These are phyloP conservation scores for Malassezia sp. DNA, from an alignment of 1,284 basidiomycete genomes.

Conservation along the genomic window DNA sequence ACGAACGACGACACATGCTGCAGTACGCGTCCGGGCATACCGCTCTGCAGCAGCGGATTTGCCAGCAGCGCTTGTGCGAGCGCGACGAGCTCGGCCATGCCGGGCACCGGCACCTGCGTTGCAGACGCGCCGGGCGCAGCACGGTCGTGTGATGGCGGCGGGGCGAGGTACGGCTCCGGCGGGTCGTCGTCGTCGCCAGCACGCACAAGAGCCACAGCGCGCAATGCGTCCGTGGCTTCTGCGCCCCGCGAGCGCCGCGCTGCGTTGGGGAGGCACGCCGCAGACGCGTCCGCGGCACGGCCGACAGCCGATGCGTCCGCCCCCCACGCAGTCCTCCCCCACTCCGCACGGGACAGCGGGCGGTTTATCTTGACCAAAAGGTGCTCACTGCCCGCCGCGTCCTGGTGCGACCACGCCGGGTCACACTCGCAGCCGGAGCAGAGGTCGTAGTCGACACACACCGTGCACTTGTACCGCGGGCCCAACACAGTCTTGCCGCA, in stretches of 20 bases:
- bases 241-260: too few relatives aligned
- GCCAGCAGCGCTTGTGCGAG: not conserved
- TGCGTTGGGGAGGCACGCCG: too few relatives aligned
- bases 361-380: slow-evolving; percentile 22
- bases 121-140: not conserved
- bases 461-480: slow-evolving; percentile 20
- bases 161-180: too few relatives aligned
- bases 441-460: slow-evolving; percentile 19
- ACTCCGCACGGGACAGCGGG: not conserved
- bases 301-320: too few relatives aligned
- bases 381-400: slow-evolving; percentile 9
- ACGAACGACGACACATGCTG: slow-evolving; percentile 1
- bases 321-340: too few relatives aligned
- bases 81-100: not conserved
- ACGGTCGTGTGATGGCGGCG: too few relatives aligned
- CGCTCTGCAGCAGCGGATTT: slow-evolving; percentile 3
- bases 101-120: not conserved
- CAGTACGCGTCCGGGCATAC: not conserved
- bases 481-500: slow-evolving; percentile 15
- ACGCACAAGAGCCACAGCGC: too few relatives aligned
- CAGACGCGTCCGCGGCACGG: too few relatives aligned
- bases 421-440: slow-evolving; percentile 20
- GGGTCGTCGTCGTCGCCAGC: too few relatives aligned
- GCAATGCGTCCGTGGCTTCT: too few relatives aligned
- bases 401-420: slow-evolving; percentile 13